Conservation (phyloP, 306 rosid species). For the Alnus rubra region DNA sequence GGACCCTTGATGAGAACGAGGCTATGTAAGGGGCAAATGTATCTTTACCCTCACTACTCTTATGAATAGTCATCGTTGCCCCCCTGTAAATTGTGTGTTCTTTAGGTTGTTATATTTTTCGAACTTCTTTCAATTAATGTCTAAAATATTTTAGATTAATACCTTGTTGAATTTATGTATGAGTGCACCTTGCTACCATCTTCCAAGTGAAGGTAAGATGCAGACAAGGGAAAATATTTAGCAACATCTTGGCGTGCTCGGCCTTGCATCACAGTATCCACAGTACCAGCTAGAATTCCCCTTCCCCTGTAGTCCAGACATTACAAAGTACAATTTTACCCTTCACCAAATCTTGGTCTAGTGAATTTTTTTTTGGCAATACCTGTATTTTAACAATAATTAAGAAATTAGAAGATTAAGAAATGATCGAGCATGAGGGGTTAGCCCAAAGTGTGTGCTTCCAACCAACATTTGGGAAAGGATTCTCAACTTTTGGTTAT, state of each 20-base stretch:
- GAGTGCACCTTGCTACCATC: background rate
- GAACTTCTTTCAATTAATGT: background rate
- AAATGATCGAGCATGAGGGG: too few species aligned
- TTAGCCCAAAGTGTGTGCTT: too few species aligned
- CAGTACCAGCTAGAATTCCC: conserved; percentile 3
- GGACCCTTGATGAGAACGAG: conserved; percentile 59
- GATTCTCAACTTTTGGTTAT: too few species aligned
- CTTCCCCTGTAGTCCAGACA: background rate
- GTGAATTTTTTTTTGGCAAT: too few species aligned
- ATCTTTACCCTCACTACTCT: conserved; percentile 17
- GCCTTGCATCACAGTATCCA: conserved; percentile 27
- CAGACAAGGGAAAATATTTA: too few species aligned
- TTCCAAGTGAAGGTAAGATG: conserved; percentile 7
- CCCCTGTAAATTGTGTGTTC: background rate
- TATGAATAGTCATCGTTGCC: conserved; percentile 39
- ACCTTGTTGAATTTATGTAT: conserved; percentile 34
- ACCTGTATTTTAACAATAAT: background rate
- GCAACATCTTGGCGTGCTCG: too few species aligned
- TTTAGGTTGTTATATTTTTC: background rate
- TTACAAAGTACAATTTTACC: conserved; percentile 49
- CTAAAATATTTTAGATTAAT: background rate
- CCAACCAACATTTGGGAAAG: too few species aligned
- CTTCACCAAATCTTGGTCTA: background rate
- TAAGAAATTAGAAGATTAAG: too few species aligned
- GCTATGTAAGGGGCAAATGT: conserved; percentile 34